A percentile compares a stretch with the other conserved stretches of the same genome.
phyloP scores from a whole-genome alignment of 148 eudicot species.

The Nyssa sinensis region DNA sequence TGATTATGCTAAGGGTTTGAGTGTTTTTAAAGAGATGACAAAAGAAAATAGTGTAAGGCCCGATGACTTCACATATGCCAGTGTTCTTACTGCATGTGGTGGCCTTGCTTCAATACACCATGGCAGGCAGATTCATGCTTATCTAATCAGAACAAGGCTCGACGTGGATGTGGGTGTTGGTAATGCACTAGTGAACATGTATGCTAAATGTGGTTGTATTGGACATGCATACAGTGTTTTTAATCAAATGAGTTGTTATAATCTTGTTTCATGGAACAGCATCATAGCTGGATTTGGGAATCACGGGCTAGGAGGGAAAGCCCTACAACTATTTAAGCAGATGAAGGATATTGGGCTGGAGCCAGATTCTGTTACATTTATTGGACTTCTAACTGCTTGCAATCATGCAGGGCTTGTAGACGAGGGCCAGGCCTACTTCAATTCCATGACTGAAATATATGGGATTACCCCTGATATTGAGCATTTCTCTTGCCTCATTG shows the following conservation, averaged over 20 bases:
- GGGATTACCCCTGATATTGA: constrained; percentile 35
- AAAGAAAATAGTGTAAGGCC: constrained; percentile 21
- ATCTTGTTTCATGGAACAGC: constrained; percentile 57
- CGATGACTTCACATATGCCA: constrained; percentile 48
- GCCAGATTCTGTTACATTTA: constrained; percentile 57
- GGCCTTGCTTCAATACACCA: constrained; percentile 39
- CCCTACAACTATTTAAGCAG: constrained; percentile 34
- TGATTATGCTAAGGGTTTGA: constrained; percentile 36
- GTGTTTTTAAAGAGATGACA: constrained; percentile 36
- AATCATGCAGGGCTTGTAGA: constrained; percentile 60
- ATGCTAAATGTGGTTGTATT: constrained; percentile 61
- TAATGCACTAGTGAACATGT: constrained; percentile 61
- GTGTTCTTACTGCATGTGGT: constrained; percentile 50
- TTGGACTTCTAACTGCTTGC: constrained; percentile 50
- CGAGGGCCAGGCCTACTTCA: constrained; percentile 39
- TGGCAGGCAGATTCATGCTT: constrained; percentile 53
- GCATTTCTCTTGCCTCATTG: constrained; percentile 61
- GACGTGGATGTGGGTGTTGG: constrained; percentile 38
- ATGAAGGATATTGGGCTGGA: constrained; percentile 39
- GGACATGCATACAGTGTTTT: constrained; percentile 30
- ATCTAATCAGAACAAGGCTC: constrained; percentile 32
- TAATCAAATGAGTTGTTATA: constrained; percentile 28
- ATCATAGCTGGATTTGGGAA: constrained; percentile 55
- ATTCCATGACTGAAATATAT: constrained; percentile 37
- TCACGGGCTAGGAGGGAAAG: constrained; percentile 44